Conservation (phyloP, 169 alveolate genomes). For the Fabrea salina region DNA sequence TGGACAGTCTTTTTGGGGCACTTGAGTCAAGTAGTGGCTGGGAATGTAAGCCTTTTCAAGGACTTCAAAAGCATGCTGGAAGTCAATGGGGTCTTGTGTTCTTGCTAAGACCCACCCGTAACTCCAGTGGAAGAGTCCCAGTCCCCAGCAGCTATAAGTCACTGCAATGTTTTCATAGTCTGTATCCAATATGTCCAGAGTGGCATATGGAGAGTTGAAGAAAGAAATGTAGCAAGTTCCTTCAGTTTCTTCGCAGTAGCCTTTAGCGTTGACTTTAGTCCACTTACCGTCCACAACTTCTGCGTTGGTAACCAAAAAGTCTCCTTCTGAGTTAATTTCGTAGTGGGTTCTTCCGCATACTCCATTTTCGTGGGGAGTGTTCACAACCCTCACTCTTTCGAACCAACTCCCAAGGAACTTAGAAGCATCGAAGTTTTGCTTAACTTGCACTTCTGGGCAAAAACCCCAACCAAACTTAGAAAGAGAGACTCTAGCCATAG, state of each 20-base stretch:
- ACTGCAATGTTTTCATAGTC: slow-evolving; percentile 2
- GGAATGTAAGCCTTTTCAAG: too few species aligned
- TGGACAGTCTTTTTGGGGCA: too few species aligned
- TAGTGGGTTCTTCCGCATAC: not conserved
- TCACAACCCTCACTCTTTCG: not conserved
- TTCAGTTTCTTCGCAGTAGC: not conserved
- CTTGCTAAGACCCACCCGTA: slow-evolving; percentile 15
- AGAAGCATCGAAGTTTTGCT: not conserved
- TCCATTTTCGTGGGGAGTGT: slow-evolving; percentile 1
- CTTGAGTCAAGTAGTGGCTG: too few species aligned
- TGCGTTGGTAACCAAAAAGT: not conserved
- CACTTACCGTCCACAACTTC: not conserved
- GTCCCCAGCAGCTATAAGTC: not conserved
- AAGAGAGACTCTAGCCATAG: too few species aligned
- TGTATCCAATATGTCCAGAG: not conserved
- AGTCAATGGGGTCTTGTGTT: too few species aligned
- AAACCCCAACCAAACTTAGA: slow-evolving; percentile 13
- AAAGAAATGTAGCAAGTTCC: not conserved
- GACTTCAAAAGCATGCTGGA: too few species aligned
- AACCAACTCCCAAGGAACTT: slow-evolving; percentile 5
- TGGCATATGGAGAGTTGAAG: not conserved
- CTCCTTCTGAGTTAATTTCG: not conserved
- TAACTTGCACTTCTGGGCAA: not conserved
- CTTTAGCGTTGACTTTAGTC: not conserved
- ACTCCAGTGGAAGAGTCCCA: not conserved